A percentile compares a stretch with the other conserved stretches of the same genome.
phyloP scores from a whole-genome alignment of 1,284 basidiomycete species.

The Tylopilus sp. region DNA sequence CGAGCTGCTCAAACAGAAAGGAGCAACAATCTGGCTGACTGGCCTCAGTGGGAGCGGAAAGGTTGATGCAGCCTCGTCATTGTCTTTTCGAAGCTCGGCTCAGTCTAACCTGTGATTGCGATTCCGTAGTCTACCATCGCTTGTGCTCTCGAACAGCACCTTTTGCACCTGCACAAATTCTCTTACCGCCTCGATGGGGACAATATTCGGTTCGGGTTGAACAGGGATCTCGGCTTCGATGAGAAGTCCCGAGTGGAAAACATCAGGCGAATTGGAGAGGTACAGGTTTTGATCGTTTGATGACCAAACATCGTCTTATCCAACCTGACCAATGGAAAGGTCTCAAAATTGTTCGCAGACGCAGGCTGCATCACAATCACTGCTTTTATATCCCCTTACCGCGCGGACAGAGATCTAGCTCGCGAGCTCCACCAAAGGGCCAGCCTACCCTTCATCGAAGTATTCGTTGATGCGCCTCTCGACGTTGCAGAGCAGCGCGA shows the following conservation, averaged over 20 bases:
- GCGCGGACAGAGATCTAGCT: constrained; percentile 80
- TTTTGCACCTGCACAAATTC: constrained; percentile 82
- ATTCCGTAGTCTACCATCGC: constrained; percentile 85
- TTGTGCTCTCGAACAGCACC: constrained; percentile 93
- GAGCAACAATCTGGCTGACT: constrained; percentile 93
- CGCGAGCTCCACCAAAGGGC: constrained; percentile 77
- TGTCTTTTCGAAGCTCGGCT: not conserved
- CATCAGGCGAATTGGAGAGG: constrained; percentile 96
- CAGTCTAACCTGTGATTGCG: constrained; percentile 1
- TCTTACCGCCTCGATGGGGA: constrained; percentile 94
- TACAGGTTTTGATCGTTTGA: constrained; percentile 39
- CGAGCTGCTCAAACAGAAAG: constrained; percentile 69
- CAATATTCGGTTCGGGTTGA: constrained; percentile 94
- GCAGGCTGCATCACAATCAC: constrained; percentile 84
- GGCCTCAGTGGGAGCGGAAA: constrained; percentile 89
- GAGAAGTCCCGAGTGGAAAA: constrained; percentile 95
- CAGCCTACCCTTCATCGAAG: constrained; percentile 84
- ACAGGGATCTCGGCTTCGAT: constrained; percentile 97
- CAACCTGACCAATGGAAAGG: constrained; percentile 44
- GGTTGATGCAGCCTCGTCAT: constrained; percentile 40
- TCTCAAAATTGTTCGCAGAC: constrained; percentile 91
- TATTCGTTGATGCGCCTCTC: constrained; percentile 92
- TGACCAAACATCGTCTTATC: not conserved
- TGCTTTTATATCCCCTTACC: constrained; percentile 98
- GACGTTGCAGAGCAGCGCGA: constrained; percentile 86